Conservation (phyloP, 176 grass and related monocot genomes). For the Urochloa ruziziensis region DNA sequence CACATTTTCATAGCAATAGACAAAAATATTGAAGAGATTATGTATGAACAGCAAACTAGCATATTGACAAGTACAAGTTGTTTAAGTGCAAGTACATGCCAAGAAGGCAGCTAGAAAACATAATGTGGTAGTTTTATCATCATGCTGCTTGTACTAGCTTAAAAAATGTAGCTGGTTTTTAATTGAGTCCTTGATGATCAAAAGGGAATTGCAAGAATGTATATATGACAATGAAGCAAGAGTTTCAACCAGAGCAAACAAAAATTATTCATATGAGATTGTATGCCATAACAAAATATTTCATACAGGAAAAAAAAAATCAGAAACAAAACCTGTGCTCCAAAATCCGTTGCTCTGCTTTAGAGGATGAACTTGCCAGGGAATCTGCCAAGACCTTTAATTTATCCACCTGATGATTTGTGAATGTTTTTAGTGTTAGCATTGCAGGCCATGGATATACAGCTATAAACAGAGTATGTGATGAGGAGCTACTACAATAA, state of each 20-base stretch:
- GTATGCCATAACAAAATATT: neutral
- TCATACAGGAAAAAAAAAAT: neutral
- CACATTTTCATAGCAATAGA: neutral
- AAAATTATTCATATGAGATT: neutral
- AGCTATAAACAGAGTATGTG: constrained; percentile 7
- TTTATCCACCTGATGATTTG: constrained; percentile 77
- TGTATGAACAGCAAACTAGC: neutral
- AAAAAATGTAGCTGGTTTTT: neutral
- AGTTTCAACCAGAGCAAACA: constrained; percentile 18
- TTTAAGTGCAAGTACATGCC: neutral
- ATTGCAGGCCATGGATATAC: constrained; percentile 4
- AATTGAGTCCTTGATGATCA: neutral
- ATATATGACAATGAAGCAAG: constrained; percentile 15
- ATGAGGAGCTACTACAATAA: neutral
- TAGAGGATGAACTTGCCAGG: constrained; percentile 84
- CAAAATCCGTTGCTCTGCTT: constrained; percentile 94
- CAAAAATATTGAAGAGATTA: neutral
- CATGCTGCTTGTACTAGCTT: neutral
- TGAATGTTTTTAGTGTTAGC: constrained; percentile 18
- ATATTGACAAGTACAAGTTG: neutral
- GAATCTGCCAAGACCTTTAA: constrained; percentile 93
- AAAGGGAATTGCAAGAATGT: neutral
- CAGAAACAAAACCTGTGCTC: constrained; percentile 78
- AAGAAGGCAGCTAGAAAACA: neutral
- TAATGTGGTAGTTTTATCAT: neutral